phyloP scores from a whole-genome alignment of 2,329 filamentous ascomycete species.

The Trichoderma sp. region DNA sequence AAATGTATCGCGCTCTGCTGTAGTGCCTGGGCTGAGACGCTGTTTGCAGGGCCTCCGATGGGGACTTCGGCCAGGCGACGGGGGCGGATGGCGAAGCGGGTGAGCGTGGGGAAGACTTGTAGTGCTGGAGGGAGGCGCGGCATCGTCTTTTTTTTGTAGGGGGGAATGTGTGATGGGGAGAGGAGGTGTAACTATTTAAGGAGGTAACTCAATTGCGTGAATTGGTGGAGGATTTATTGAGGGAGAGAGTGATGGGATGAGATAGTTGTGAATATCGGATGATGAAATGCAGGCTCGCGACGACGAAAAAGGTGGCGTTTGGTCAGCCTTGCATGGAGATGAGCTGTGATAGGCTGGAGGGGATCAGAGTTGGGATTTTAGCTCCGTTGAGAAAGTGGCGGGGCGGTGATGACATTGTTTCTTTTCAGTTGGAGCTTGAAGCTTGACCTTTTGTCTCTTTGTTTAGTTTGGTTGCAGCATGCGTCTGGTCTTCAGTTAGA shows the following conservation, averaged over 20 bases:
- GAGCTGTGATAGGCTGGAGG: background rate
- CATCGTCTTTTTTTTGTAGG: background rate
- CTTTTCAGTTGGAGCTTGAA: background rate
- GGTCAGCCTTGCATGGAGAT: constrained; percentile 10
- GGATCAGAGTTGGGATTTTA: background rate
- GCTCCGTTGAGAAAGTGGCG: background rate
- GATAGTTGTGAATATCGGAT: background rate
- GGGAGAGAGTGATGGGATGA: background rate
- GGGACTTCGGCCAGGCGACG: constrained; percentile 23
- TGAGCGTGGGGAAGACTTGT: constrained; percentile 27
- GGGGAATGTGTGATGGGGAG: background rate
- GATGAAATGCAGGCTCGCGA: background rate
- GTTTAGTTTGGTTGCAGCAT: background rate
- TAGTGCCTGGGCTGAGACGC: background rate
- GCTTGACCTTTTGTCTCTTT: background rate
- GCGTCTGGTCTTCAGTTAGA: too few relatives aligned
- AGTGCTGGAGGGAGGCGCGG: constrained; percentile 22
- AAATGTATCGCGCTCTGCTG: constrained; percentile 22
- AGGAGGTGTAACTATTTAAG: background rate
- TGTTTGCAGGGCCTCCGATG: constrained; percentile 15
- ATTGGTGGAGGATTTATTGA: too few relatives aligned
- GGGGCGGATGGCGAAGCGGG: constrained; percentile 25
- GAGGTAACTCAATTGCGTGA: background rate
- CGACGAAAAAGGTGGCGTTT: background rate
- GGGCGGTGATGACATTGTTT: constrained; percentile 6